Percentiles rank a stretch among this genome's conserved stretches.
These are phyloP conservation scores for Kwoniella bestiolae DNA, from an alignment of 768 basidiomycete species.

Conservation along the genomic window DNA sequence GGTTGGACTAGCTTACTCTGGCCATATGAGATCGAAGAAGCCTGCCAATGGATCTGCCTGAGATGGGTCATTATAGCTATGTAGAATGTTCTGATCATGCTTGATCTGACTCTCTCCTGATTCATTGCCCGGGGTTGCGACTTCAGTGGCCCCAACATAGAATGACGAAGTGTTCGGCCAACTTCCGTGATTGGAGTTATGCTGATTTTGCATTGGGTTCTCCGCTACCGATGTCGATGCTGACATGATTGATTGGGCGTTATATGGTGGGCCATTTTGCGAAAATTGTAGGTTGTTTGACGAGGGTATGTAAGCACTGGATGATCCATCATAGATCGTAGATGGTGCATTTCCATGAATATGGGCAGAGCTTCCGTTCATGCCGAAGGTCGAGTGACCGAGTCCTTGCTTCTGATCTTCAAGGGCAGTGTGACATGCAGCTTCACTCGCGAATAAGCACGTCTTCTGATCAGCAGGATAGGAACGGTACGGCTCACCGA, in stretches of 20 bases:
- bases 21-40: slow-evolving; percentile 38
- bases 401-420: slow-evolving; percentile 18
- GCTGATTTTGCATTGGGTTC: background rate
- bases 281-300: background rate
- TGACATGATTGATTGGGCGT: background rate
- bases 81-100: background rate
- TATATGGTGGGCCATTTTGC: background rate
- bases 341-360: too few species aligned
- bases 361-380: background rate
- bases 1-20: slow-evolving; percentile 32
- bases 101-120: background rate
- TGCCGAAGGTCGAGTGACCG: background rate
- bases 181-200: background rate
- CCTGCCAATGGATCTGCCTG: slow-evolving; percentile 5
- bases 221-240: background rate
- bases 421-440: slow-evolving; percentile 20
- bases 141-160: background rate
- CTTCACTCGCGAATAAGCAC: too few species aligned
- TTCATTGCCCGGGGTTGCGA: background rate
- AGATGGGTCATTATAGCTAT: background rate
- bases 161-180: background rate
- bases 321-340: too few species aligned
- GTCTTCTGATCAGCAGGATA: too few species aligned
- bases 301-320: background rate
- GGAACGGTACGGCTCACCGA: slow-evolving; percentile 19